Base-by-base conservation (phyloP, 345 rosid genomes). In the Eucalyptus pumila region DNA sequence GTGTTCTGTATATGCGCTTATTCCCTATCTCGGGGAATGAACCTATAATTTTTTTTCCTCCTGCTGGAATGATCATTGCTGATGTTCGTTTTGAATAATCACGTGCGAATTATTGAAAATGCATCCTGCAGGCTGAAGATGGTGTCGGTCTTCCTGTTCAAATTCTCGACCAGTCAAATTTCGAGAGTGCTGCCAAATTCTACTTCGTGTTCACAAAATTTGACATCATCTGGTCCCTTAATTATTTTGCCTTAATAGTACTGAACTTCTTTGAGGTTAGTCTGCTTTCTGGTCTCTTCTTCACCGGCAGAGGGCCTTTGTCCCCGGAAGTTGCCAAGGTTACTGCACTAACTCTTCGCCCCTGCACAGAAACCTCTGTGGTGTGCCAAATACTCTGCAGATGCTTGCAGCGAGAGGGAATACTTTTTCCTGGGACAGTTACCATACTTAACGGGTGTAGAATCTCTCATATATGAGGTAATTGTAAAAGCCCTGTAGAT, bases 121-220 rank as follows among this genome's bases (percentile, higher is more conserved):
- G 51, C 83, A 32, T 56, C 89, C 54, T 90, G 83, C 92, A 98
- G 99, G 99, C 99, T 88, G 98, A 94, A 93, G 99, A 98, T 92
- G 99, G 99, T 49, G 91, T 95, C 45, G 99, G 99, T 21, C 91
- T 98, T 50, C 98, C 99, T 1, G 99, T 95, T 93, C 92, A 98
- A 91, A 92, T 98, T 87, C 99, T 98, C 62, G 97, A 96, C 86
- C 94, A 94, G 67, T 88, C 95, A n/a, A 92, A 92, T 91, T 98
- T 98, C 26, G 97, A 92, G 47, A 91, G 89, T 86, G 92, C 96
- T 90, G 97, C 96, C 27, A 96, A 93, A 90, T 87, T 86, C 88
- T 98, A 98, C 90, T 97, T 97, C 69, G 7, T 93, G 85, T 97
- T 92, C 91, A 93, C 91, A 44, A 93, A 90, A 48, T 94, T 95